Evolutionary conservation across 306 rosid genomes (phyloP).

Genomic region (Albizia julibrissin): DNA sequence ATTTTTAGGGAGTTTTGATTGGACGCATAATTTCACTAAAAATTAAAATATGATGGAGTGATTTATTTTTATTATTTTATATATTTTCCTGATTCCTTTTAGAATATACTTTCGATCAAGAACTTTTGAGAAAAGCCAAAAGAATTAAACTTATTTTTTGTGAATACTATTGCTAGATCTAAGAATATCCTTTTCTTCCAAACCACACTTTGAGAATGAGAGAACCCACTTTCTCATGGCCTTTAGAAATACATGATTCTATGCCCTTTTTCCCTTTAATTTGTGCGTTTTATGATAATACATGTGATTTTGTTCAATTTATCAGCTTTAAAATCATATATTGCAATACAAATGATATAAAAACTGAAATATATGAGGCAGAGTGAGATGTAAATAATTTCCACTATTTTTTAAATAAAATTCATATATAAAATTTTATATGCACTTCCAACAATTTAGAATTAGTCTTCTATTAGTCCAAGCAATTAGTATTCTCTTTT

Average conservation of each 20-base stretch:
- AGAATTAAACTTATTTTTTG: conserved; percentile 23
- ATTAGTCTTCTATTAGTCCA: neutral
- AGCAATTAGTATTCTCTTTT: neutral
- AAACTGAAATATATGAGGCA: neutral
- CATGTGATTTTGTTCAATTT: neutral
- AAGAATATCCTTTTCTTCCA: conserved; percentile 61
- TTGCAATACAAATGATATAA: neutral
- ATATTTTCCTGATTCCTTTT: neutral
- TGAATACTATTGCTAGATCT: conserved; percentile 12
- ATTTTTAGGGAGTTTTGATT: neutral
- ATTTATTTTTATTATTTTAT: neutral
- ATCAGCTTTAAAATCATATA: neutral
- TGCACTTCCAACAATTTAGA: neutral
- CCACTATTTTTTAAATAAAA: neutral
- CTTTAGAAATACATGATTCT: neutral
- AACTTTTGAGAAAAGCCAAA: conserved; percentile 51
- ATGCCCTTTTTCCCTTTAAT: neutral
- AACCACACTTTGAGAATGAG: conserved; percentile 16
- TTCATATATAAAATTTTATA: neutral
- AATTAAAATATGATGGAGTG: neutral
- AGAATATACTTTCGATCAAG: neutral
- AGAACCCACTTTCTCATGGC: neutral
- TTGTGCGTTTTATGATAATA: neutral
- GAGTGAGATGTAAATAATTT: neutral
- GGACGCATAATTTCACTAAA: neutral